A percentile compares a stretch with the other conserved stretches of the same genome.
phyloP scores from a whole-genome alignment of 2,329 filamentous ascomycete species.

The Ustilaginoidea virens region DNA sequence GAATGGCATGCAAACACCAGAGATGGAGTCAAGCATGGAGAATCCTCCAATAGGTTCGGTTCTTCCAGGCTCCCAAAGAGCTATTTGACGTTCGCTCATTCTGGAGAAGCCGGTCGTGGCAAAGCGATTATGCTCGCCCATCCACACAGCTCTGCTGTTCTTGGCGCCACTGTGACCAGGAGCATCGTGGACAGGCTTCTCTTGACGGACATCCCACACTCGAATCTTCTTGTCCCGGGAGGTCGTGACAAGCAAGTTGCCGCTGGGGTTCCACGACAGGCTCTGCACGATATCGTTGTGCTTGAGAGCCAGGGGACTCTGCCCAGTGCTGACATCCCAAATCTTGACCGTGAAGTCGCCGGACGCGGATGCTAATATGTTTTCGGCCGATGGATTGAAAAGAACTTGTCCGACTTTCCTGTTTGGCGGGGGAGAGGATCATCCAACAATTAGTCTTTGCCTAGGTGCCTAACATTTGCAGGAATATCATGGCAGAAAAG shows the following conservation, averaged over 20 bases:
- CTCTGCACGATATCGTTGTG: conserved; percentile 90
- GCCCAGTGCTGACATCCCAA: conserved; percentile 79
- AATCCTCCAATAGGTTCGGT: conserved; percentile 83
- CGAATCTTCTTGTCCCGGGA: conserved; percentile 96
- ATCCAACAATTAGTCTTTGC: too few species aligned
- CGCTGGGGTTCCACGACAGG: conserved; percentile 86
- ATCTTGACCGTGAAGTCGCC: conserved; percentile 91
- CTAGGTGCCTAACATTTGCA: not conserved
- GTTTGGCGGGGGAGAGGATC: too few species aligned
- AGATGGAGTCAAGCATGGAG: conserved; percentile 82
- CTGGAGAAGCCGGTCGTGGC: conserved; percentile 94
- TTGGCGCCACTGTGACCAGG: conserved; percentile 84
- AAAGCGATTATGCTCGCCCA: conserved; percentile 92
- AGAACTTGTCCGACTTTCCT: conserved; percentile 97
- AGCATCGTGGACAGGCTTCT: conserved; percentile 72
- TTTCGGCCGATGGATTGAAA: conserved; percentile 93
- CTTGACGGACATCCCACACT: conserved; percentile 93
- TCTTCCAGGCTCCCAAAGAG: conserved; percentile 83
- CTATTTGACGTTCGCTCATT: conserved; percentile 96
- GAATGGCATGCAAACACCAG: conserved; percentile 97
- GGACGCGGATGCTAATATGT: conserved; percentile 86
- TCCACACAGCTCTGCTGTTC: conserved; percentile 92
- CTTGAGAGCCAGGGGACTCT: conserved; percentile 60
- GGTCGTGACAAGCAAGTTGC: conserved; percentile 75
- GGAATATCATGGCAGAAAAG: not conserved